These are phyloP conservation scores for Teratosphaeria nubilosa DNA, from an alignment of 2,329 filamentous ascomycete genomes.

Conservation along the genomic window DNA sequence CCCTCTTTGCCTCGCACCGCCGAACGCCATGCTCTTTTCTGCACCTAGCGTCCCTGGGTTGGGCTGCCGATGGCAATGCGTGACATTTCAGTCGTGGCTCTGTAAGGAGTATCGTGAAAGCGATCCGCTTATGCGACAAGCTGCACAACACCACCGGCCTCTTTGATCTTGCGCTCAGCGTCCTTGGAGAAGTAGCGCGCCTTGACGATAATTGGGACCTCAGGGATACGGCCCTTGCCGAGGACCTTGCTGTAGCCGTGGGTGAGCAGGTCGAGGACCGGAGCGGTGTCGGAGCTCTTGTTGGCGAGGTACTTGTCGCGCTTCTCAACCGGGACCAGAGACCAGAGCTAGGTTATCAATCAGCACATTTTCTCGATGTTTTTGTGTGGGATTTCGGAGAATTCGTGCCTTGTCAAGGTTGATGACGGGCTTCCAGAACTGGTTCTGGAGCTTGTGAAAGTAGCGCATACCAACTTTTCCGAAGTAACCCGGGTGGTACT, in stretches of 20 bases:
- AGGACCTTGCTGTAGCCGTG: slow-evolving; percentile 98
- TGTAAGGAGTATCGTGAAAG: not conserved
- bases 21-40: not conserved
- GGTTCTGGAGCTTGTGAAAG: slow-evolving; percentile 93
- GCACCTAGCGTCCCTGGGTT: not conserved
- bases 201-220: slow-evolving; percentile 87
- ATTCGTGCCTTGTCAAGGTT: slow-evolving; percentile 85
- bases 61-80: not conserved
- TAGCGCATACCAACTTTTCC: slow-evolving; percentile 58
- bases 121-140: slow-evolving; percentile 65
- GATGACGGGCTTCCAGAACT: slow-evolving; percentile 97
- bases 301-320: slow-evolving; percentile 83
- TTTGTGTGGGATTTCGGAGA: not conserved
- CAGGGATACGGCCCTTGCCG: slow-evolving; percentile 92
- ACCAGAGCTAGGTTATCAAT: slow-evolving; percentile 61
- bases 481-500: slow-evolving; percentile 99
- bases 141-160: slow-evolving; percentile 91
- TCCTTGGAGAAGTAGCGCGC: slow-evolving; percentile 92
- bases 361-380: not conserved
- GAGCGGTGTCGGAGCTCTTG: slow-evolving; percentile 88
- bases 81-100: not conserved
- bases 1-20: not conserved
- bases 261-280: slow-evolving; percentile 93
- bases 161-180: slow-evolving; percentile 98
- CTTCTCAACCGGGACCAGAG: slow-evolving; percentile 83